These are phyloP conservation scores for Coleophoma cylindrospora DNA, from an alignment of 2,329 filamentous ascomycete species.

Conservation along the genomic window DNA sequence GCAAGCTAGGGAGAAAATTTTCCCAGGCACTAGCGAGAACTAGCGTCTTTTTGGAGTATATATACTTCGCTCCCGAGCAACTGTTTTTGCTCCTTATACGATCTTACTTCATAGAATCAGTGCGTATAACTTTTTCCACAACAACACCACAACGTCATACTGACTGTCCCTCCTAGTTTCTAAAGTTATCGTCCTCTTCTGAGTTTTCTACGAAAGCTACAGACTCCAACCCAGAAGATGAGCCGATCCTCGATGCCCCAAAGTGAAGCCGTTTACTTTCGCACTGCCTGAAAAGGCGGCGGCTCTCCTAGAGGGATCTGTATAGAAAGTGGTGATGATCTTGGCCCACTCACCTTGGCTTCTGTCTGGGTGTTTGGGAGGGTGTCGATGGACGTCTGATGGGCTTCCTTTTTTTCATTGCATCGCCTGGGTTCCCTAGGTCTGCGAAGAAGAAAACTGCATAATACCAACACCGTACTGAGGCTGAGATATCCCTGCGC, in stretches of 20 bases:
- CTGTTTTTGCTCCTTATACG: too few species aligned
- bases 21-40: too few species aligned
- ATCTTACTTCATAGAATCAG: too few species aligned
- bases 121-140: too few species aligned
- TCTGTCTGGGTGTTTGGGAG: slow-evolving; percentile 73
- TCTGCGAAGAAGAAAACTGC: slow-evolving; percentile 11
- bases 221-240: slow-evolving; percentile 82
- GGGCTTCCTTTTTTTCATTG: slow-evolving; percentile 54
- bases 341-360: slow-evolving; percentile 69
- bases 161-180: slow-evolving; percentile 45
- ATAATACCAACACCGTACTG: too few species aligned
- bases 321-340: slow-evolving; percentile 92
- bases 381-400: slow-evolving; percentile 85
- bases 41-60: too few species aligned
- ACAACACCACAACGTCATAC: too few species aligned
- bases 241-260: slow-evolving; percentile 46
- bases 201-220: slow-evolving; percentile 86
- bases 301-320: slow-evolving; percentile 39
- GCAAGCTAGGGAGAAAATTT: too few species aligned
- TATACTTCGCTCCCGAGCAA: too few species aligned
- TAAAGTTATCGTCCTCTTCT: slow-evolving; percentile 91
- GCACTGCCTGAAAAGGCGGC: slow-evolving; percentile 55
- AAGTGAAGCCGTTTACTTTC: slow-evolving; percentile 70
- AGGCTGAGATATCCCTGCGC: too few species aligned
- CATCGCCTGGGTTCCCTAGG: slow-evolving; percentile 36